Conservation (phyloP, 192 early-diverging fungal genomes). For the Coemansia sp. region DNA sequence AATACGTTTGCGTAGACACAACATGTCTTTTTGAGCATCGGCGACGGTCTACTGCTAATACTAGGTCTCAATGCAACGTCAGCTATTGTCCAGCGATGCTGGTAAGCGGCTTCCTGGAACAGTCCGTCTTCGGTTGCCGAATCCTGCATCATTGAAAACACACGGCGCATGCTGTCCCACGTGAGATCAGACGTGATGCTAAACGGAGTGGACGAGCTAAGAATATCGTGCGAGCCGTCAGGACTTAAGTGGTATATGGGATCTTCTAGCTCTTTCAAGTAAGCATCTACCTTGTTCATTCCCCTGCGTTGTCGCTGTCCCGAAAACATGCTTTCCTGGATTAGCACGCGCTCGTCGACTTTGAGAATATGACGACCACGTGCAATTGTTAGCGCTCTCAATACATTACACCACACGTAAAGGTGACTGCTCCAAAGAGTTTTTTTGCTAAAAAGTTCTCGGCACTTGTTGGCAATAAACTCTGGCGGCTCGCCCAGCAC, state of each 20-base stretch:
- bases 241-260: conserved; percentile 17
- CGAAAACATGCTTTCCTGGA: conserved; percentile 52
- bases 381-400: conserved; percentile 39
- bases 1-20: conserved; percentile 20
- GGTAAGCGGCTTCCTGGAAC: conserved; percentile 8
- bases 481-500: conserved; percentile 11
- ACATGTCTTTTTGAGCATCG: conserved; percentile 13
- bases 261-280: conserved; percentile 15
- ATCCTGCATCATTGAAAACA: conserved; percentile 14
- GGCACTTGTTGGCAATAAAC: conserved; percentile 7
- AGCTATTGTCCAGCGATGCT: conserved; percentile 8
- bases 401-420: conserved; percentile 43
- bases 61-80: conserved; percentile 4
- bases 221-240: conserved; percentile 1
- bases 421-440: conserved; percentile 41
- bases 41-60: conserved; percentile 4
- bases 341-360: conserved; percentile 40
- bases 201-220: conserved; percentile 34
- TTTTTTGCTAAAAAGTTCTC: conserved; percentile 13
- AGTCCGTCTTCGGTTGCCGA: conserved; percentile 12
- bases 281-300: conserved; percentile 39
- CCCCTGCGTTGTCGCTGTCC: conserved; percentile 41
- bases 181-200: conserved; percentile 31
- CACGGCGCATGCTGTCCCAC: conserved; percentile 35
- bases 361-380: conserved; percentile 37